A percentile compares a stretch with the other conserved stretches of the same genome.
phyloP scores from a whole-genome alignment of 2,329 filamentous ascomycete genomes.

The Alternaria arbusti region DNA sequence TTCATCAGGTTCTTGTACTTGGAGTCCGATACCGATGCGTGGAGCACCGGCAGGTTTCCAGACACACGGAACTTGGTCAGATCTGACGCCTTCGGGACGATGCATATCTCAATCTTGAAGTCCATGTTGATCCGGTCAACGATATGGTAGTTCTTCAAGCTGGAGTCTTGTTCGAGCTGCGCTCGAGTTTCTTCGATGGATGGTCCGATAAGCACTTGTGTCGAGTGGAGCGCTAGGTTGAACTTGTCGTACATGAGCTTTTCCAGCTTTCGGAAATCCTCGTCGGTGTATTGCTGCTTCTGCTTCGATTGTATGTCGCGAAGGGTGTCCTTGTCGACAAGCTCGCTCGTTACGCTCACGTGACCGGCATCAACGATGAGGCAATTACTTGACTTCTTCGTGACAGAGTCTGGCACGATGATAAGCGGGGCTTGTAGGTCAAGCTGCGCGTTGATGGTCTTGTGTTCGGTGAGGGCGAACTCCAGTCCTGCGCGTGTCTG shows the following conservation, averaged over 20 bases:
- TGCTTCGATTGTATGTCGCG: conserved; percentile 91
- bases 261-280: conserved; percentile 87
- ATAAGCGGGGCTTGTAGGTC: conserved; percentile 96
- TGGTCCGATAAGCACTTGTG: conserved; percentile 92
- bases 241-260: conserved; percentile 98
- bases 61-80: conserved; percentile 90
- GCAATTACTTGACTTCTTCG: conserved; percentile 78
- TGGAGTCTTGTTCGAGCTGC: conserved; percentile 73
- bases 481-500: conserved; percentile 95
- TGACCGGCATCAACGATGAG: conserved; percentile 96
- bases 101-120: conserved; percentile 94
- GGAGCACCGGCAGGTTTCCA: conserved; percentile 88
- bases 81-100: conserved; percentile 93
- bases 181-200: conserved; percentile 89
- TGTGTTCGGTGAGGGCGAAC: conserved; percentile 96
- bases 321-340: conserved; percentile 90
- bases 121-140: conserved; percentile 98
- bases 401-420: conserved; percentile 94
- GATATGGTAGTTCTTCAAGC: conserved; percentile 78
- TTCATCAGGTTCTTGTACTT: conserved; percentile 99
- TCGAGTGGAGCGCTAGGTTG: conserved; percentile 88
- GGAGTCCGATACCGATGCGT: conserved; percentile 88
- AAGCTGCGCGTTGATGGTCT: conserved; percentile 94
- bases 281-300: conserved; percentile 81
- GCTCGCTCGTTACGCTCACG: conserved; percentile 88